These are phyloP conservation scores for Climacium dendroides DNA, from an alignment of 225 moss, liverwort and hornwort species.

Conservation along the genomic window DNA sequence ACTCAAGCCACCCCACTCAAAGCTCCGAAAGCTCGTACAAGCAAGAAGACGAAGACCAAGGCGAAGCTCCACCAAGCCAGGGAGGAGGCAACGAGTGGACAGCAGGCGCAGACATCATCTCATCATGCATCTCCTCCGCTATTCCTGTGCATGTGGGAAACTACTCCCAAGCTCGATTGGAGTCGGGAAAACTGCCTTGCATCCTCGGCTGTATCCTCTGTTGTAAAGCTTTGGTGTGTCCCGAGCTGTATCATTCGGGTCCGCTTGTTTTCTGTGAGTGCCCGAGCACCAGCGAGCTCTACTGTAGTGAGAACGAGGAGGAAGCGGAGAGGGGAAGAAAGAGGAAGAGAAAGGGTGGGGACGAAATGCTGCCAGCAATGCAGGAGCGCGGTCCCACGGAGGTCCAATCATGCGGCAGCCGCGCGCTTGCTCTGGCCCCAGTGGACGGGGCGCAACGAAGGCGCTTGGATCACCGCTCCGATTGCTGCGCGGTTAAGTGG, in stretches of 20 bases:
- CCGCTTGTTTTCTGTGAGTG: background rate
- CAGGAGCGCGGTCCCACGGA: too few species aligned
- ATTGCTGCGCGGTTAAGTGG: background rate
- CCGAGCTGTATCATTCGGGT: background rate
- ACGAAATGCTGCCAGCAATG: too few species aligned
- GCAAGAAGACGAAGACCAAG: background rate
- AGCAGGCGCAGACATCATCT: background rate
- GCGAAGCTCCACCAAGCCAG: background rate
- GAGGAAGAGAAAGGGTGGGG: background rate
- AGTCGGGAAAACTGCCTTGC: background rate
- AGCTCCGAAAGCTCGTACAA: background rate
- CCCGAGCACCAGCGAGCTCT: background rate
- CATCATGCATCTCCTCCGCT: constrained; percentile 12
- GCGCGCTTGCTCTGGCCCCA: background rate
- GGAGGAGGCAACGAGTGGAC: background rate
- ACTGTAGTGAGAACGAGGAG: background rate
- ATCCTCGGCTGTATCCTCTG: background rate
- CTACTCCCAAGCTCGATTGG: background rate
- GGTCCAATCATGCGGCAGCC: constrained; percentile 16
- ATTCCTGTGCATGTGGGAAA: background rate
- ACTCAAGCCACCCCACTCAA: background rate
- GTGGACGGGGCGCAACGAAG: background rate
- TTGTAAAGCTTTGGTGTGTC: background rate
- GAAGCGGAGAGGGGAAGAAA: background rate
- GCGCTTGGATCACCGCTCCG: background rate